Conservation (phyloP, 192 early-diverging fungal species). For the Coemansia sp. region DNA sequence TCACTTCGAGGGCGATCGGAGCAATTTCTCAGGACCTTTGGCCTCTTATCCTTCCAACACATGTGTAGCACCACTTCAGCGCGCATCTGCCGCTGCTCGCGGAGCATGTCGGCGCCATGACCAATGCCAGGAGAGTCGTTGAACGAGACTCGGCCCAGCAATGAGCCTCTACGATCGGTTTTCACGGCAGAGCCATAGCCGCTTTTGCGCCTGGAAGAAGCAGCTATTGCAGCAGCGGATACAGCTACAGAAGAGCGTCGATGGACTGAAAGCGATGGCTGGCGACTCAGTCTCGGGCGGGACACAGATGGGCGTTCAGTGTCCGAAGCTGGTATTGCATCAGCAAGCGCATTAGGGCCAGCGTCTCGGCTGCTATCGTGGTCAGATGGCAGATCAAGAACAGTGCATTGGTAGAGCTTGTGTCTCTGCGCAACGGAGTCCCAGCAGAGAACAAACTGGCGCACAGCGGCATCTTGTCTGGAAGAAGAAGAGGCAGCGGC, state of each 20-base stretch:
- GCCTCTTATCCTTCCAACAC: constrained; percentile 38
- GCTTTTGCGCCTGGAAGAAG: constrained; percentile 35
- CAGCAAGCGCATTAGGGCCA: constrained; percentile 1
- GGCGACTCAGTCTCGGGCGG: constrained; percentile 31
- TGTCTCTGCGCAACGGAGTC: constrained; percentile 29
- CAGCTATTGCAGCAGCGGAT: constrained; percentile 28
- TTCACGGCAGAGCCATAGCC: constrained; percentile 32
- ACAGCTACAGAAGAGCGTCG: constrained; percentile 42
- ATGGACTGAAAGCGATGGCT: constrained; percentile 47
- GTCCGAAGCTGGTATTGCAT: constrained; percentile 7
- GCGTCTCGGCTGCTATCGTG: constrained; percentile 9
- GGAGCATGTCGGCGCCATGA: constrained; percentile 41
- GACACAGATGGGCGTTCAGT: constrained; percentile 18
- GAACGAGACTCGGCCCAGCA: constrained; percentile 47
- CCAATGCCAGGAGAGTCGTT: constrained; percentile 48
- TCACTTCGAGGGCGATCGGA: constrained; percentile 4
- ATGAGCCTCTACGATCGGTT: constrained; percentile 41
- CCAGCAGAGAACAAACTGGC: constrained; percentile 51
- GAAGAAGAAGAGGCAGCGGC: constrained; percentile 1
- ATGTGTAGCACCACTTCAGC: constrained; percentile 39
- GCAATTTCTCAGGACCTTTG: constrained; percentile 1
- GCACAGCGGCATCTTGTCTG: constrained; percentile 6
- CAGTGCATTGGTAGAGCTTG: constrained; percentile 30
- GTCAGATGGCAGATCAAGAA: constrained; percentile 13
- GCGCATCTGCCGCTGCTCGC: constrained; percentile 46